Evolutionary conservation across 257 asterid genomes (phyloP), one percentile per base, ranked within the genome.

Genomic region (Phtheirospermum japonicum): DNA sequence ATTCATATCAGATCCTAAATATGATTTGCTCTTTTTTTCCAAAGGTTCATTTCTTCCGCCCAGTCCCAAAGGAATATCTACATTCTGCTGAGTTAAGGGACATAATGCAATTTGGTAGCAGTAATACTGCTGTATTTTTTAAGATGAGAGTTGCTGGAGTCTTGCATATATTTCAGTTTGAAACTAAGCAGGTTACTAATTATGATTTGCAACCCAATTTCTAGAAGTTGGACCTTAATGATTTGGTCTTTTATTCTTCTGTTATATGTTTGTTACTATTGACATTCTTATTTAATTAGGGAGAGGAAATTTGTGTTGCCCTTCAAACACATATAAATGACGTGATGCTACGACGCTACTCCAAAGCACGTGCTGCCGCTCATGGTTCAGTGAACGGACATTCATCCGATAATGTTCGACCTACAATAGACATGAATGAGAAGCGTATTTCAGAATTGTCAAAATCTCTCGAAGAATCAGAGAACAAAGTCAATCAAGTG

Each of bases 101-200:
- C 82, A 93, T 93, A 69, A 93, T 93, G 99, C 99, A 93, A 75
- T 93, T 93, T 65, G 99, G 99, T 48, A 93, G 99, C 80, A 93
- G 99, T 62, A 90, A 93, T 55, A 81, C 96, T 69, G 99, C 99
- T 63, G 96, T 93, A 40, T 93, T 93, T 77, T 93, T 93, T 76
- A 93, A 93, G 84, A 93, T 93, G 99, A 83, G 99, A 65, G 99
- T 93, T 79, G 99, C 99, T 64, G 97, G 97, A 32, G 96, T 85
- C 72, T 78, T 93, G 77, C 96, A 93, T 74, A 87, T 93, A 69
- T 93, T 93, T 80, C 97, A 93, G 74, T 93, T 93, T 67, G 99
- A 93, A 75, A 89, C 99, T 3, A 89, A 89, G 77, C 99, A 89
- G 96, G 99, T 89, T 10, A 68, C 63, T 42, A 61, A 68, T 59